These are phyloP conservation scores for Dendrobium officinale DNA, from an alignment of 106 monocot genomes.

Conservation along the genomic window DNA sequence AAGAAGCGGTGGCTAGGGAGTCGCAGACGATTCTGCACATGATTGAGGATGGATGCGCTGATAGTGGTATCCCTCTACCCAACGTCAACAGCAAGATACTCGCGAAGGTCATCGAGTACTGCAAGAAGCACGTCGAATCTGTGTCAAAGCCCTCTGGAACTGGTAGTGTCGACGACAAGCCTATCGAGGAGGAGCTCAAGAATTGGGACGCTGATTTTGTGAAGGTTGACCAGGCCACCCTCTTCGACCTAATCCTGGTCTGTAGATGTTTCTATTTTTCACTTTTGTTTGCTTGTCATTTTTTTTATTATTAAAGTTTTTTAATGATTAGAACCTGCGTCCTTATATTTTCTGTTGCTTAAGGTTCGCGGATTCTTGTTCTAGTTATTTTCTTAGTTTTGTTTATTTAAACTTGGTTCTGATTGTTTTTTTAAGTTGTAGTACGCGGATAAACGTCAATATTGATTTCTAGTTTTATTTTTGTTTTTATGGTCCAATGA, in stretches of 20 bases:
- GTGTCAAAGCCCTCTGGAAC: constrained; percentile 1
- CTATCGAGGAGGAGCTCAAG: constrained; percentile 39
- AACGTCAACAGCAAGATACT: constrained; percentile 54
- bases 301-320: background rate
- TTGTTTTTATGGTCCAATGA: no score
- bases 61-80: constrained; percentile 44
- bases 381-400: background rate
- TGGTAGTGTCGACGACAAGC: constrained; percentile 4
- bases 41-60: constrained; percentile 61
- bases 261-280: background rate
- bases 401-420: background rate
- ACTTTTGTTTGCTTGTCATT: background rate
- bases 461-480: no score
- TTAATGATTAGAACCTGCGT: no score
- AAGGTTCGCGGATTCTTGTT: background rate
- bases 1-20: constrained; percentile 47
- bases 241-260: constrained; percentile 65
- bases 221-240: constrained; percentile 53
- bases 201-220: constrained; percentile 49
- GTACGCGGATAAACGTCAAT: no score
- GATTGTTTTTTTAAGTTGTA: no score
- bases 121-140: constrained; percentile 63
- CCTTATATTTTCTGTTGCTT: background rate
- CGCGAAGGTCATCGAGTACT: constrained; percentile 68
- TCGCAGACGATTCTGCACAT: constrained; percentile 53